Evolutionary conservation across 805 yeast species (phyloP).

Genomic region (Saccharomycopsis fibuligera): DNA sequence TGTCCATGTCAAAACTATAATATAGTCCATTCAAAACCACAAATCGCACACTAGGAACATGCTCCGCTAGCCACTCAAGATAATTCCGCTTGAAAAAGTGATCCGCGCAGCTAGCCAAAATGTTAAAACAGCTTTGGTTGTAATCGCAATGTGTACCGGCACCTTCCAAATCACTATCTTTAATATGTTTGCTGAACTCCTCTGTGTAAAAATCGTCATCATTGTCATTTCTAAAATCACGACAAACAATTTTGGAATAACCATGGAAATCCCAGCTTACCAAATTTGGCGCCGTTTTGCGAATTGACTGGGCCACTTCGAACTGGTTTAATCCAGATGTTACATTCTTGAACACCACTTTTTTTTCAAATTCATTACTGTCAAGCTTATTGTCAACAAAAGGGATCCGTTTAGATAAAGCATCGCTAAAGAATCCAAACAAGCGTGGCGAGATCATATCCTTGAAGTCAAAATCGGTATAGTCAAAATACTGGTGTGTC

Average conservation of each 20-base stretch:
- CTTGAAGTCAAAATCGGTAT: constrained; percentile 37
- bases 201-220: constrained; percentile 20
- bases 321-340: not conserved
- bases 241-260: constrained; percentile 23
- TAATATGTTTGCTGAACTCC: constrained; percentile 11
- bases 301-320: not conserved
- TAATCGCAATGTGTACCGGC: constrained; percentile 33
- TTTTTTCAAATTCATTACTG: not conserved
- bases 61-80: constrained; percentile 30
- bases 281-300: constrained; percentile 2
- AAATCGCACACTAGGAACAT: constrained; percentile 26
- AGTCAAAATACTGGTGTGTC: constrained; percentile 55
- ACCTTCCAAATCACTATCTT: constrained; percentile 4
- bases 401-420: constrained; percentile 33
- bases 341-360: not conserved
- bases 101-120: constrained; percentile 35
- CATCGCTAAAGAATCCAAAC: constrained; percentile 46
- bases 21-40: constrained; percentile 38
- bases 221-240: constrained; percentile 17
- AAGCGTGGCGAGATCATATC: constrained; percentile 58
- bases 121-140: constrained; percentile 37
- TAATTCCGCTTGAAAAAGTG: constrained; percentile 41
- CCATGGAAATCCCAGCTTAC: constrained; percentile 45
- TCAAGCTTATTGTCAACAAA: constrained; percentile 4
- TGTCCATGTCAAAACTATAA: constrained; percentile 26